Base-by-base conservation (phyloP, 192 early-diverging fungal genomes). In the Mortierella alpina region DNA sequence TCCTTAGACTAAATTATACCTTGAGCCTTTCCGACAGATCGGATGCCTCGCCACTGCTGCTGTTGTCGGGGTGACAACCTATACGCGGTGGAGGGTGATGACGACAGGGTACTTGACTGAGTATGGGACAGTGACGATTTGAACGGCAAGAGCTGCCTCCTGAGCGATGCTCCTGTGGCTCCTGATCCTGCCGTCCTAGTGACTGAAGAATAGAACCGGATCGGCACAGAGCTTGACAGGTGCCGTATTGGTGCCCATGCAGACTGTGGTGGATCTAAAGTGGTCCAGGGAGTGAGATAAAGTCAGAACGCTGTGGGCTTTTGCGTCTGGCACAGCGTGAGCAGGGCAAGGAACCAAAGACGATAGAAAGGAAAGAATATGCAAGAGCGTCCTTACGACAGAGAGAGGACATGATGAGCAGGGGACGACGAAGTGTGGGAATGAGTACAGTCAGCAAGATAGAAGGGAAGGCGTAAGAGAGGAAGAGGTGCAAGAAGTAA, bases 1-100 rank as follows among this genome's bases (percentile, higher is more conserved):
- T n/a, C 17, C 12, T 73, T 67, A 14, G 18, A 41, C 49, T 56
- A 17, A 41, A 22, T 51, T 46, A 6, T 76, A 83, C 83, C 83
- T 75, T 85, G 82, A 42, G 76, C 66, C 67, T 85, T 85, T 40
- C 78, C 83, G 6, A 84, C 70, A 12, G 83, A 85, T 65, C 62
- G 57, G 66, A 83, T 68, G 6, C 77, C 70, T 13, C 77, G 56
- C 22, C 50, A 42, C 22, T 80, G 77, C 44, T 65, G 71, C 11
- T 57, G 55, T 6, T 57, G 47, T 1, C n/a, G 55, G 14, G 55
- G 50, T 51, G 39, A 47, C 22, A 18, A 15, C 15, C 6, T 31
- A 31, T 31, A 31, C 1, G 31, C 3, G 31, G 31, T 31, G 31
- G 31, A 31, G 31, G 31, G 31, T 31, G 31, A 31, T 31, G 31